Conservation (phyloP, 2,329 filamentous ascomycete species). For the Passalora sequoiae region DNA sequence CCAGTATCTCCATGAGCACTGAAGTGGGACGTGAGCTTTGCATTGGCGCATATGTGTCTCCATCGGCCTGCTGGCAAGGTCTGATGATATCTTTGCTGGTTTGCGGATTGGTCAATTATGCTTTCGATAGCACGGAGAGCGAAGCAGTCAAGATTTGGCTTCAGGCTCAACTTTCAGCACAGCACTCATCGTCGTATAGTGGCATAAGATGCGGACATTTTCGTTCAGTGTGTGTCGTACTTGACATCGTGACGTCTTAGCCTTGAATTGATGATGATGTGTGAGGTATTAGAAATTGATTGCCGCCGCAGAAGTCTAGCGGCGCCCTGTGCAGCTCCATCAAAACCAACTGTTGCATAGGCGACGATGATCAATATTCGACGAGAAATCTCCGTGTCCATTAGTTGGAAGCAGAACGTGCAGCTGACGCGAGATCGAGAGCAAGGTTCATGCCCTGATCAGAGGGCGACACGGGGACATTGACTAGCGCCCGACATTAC, state of each 20-base stretch:
- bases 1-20: background rate
- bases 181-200: no score
- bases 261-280: background rate
- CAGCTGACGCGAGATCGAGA: background rate
- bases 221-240: no score
- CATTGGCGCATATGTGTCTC: no score
- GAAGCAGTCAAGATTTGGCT: no score
- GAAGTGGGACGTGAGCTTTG: background rate
- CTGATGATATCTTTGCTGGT: background rate
- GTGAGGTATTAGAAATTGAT: background rate
- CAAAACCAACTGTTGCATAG: background rate
- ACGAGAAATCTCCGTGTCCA: no score
- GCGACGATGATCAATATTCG: background rate
- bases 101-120: background rate
- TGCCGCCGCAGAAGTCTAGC: background rate
- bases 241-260: no score
- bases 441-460: background rate
- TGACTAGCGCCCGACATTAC: no score
- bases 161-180: no score
- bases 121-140: background rate
- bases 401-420: no score
- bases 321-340: background rate
- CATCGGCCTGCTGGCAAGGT: background rate
- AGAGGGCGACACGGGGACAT: background rate
- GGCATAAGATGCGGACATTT: no score